A percentile compares a stretch with the other conserved stretches of the same genome.
These are phyloP conservation scores for Hygrophila difformis DNA, from an alignment of 257 asterid species.

Conservation along the genomic window DNA sequence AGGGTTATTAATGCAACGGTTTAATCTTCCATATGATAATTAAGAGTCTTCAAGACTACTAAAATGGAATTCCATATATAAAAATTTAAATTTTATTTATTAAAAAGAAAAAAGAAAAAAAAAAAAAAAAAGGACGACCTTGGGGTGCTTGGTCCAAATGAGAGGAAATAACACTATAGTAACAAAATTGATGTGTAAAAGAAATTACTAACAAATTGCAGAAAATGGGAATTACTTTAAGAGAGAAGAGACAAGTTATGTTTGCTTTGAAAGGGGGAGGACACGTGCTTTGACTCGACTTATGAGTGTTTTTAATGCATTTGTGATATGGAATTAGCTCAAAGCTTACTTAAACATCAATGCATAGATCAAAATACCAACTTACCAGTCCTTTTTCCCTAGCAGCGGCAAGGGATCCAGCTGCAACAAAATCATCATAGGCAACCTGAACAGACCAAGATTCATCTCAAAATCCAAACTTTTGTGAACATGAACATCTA, in stretches of 20 bases:
- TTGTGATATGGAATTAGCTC: not conserved
- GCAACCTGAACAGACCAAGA: conserved; percentile 62
- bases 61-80: too few species aligned
- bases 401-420: conserved; percentile 87
- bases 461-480: conserved; percentile 10
- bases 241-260: too few species aligned
- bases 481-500: not conserved
- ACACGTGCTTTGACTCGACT: not conserved
- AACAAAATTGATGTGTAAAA: too few species aligned
- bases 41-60: not conserved
- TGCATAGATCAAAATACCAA: conserved; percentile 14
- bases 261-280: not conserved
- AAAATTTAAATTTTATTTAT: too few species aligned
- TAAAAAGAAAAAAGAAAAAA: too few species aligned
- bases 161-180: too few species aligned
- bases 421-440: conserved; percentile 78
- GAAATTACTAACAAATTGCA: too few species aligned
- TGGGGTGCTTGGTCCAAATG: too few species aligned
- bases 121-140: too few species aligned
- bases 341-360: conserved; percentile 1
- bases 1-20: not conserved
- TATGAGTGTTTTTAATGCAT: not conserved
- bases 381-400: conserved; percentile 98
- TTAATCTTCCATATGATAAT: not conserved
- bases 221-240: too few species aligned